Conservation (phyloP, 495 filamentous ascomycete species). For the Achaetomiella virescens region DNA sequence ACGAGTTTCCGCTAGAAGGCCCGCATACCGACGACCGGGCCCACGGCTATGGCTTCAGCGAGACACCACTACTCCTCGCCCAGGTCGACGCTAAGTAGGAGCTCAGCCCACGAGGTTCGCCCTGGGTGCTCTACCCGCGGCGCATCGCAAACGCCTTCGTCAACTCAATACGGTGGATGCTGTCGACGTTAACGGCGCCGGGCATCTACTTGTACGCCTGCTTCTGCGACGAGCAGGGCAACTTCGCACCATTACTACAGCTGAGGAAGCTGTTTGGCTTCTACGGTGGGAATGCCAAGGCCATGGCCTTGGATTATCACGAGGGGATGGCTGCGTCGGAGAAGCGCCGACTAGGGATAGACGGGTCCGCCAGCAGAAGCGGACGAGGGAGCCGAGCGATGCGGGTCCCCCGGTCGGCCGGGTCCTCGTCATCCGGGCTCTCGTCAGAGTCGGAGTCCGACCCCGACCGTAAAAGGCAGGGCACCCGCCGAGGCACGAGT, state of each 20-base stretch:
- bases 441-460: slow-evolving; percentile 59
- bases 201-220: slow-evolving; percentile 73
- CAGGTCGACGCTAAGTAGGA: slow-evolving; percentile 34
- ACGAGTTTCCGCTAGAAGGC: slow-evolving; percentile 17
- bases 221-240: slow-evolving; percentile 72
- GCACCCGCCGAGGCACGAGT: slow-evolving; percentile 18
- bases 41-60: slow-evolving; percentile 37
- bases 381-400: slow-evolving; percentile 22
- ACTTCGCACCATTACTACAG: slow-evolving; percentile 65
- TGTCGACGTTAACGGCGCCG: slow-evolving; percentile 72
- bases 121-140: slow-evolving; percentile 52
- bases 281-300: slow-evolving; percentile 31
- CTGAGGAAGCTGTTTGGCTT: slow-evolving; percentile 52
- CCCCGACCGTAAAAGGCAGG: slow-evolving; percentile 17
- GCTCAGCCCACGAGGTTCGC: slow-evolving; percentile 30
- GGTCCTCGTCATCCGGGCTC: slow-evolving; percentile 53
- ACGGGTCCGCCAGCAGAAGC: slow-evolving; percentile 6
- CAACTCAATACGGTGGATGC: slow-evolving; percentile 63
- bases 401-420: slow-evolving; percentile 46
- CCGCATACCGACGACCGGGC: slow-evolving; percentile 17
- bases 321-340: slow-evolving; percentile 30
- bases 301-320: slow-evolving; percentile 34
- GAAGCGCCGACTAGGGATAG: slow-evolving; percentile 17
- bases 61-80: slow-evolving; percentile 61
- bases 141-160: slow-evolving; percentile 52